phyloP scores from a whole-genome alignment of 2,329 filamentous ascomycete genomes.

The Colletotrichum sp. region DNA sequence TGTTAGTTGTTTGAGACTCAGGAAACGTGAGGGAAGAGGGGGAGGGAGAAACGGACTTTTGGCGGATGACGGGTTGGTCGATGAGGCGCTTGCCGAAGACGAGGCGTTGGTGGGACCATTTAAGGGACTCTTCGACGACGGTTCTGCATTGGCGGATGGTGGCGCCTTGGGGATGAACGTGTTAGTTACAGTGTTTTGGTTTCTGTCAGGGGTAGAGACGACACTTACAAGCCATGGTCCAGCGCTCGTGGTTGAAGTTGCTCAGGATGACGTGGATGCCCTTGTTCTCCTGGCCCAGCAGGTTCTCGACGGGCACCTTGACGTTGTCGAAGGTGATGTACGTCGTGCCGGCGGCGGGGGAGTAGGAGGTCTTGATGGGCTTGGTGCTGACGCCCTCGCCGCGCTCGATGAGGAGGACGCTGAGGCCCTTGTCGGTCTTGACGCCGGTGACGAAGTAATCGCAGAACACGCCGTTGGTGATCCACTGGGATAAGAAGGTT shows the following conservation, averaged over 20 bases:
- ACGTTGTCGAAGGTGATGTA: slow-evolving; percentile 87
- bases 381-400: slow-evolving; percentile 78
- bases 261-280: slow-evolving; percentile 83
- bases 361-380: slow-evolving; percentile 83
- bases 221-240: slow-evolving; percentile 70
- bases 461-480: slow-evolving; percentile 76
- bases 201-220: not conserved
- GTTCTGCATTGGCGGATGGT: slow-evolving; percentile 69
- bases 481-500: not conserved
- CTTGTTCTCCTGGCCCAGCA: slow-evolving; percentile 84
- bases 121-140: slow-evolving; percentile 82
- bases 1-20: too few species aligned
- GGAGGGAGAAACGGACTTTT: slow-evolving; percentile 63
- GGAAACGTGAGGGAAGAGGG: not conserved
- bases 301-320: slow-evolving; percentile 79
- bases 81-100: slow-evolving; percentile 85
- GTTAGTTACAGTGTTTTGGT: not conserved
- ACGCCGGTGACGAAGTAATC: slow-evolving; percentile 88
- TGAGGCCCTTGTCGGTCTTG: slow-evolving; percentile 79
- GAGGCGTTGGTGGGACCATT: slow-evolving; percentile 86
- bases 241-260: slow-evolving; percentile 90
- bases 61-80: slow-evolving; percentile 81
- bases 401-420: slow-evolving; percentile 76
- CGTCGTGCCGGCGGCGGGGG: slow-evolving; percentile 76
- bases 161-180: slow-evolving; percentile 43